These are phyloP conservation scores for Tulasnella sp. DNA, from an alignment of 768 basidiomycete species.

Conservation along the genomic window DNA sequence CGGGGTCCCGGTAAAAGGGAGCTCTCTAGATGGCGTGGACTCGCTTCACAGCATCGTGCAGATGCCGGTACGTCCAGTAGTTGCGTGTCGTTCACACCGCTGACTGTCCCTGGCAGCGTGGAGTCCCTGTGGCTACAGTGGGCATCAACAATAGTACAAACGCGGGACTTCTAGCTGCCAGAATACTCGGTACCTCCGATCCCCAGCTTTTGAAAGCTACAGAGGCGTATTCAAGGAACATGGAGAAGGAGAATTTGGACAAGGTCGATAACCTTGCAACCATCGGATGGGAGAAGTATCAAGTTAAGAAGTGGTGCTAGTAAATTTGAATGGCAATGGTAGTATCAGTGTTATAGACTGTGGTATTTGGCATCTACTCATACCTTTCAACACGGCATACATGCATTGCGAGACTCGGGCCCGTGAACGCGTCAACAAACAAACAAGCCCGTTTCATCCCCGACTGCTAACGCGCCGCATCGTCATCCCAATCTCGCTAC, in stretches of 20 bases:
- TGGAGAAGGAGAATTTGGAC: slow-evolving; percentile 70
- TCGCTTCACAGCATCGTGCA: slow-evolving; percentile 97
- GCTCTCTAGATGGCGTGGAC: slow-evolving; percentile 90
- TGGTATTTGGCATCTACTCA: no score
- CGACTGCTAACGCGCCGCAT: not conserved
- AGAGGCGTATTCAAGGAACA: slow-evolving; percentile 62
- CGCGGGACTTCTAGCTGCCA: slow-evolving; percentile 84
- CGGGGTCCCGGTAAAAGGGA: slow-evolving; percentile 95
- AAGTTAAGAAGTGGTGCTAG: slow-evolving; percentile 38
- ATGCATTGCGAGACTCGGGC: no score
- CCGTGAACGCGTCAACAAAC: slow-evolving; percentile 8
- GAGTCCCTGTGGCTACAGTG: slow-evolving; percentile 94
- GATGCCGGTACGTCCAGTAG: slow-evolving; percentile 77
- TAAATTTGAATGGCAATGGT: not conserved
- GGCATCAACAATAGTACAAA: slow-evolving; percentile 95
- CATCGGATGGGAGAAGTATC: slow-evolving; percentile 84
- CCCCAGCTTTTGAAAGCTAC: slow-evolving; percentile 62
- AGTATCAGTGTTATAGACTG: not conserved
- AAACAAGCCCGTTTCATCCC: not conserved
- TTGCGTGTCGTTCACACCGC: not conserved
- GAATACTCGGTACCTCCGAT: slow-evolving; percentile 73
- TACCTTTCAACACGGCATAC: no score
- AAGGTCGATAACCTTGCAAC: slow-evolving; percentile 74
- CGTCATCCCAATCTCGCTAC: not conserved
- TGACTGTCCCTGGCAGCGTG: slow-evolving; percentile 53